Conservation (phyloP, 2,329 filamentous ascomycete genomes). For the Colletotrichum sp. region DNA sequence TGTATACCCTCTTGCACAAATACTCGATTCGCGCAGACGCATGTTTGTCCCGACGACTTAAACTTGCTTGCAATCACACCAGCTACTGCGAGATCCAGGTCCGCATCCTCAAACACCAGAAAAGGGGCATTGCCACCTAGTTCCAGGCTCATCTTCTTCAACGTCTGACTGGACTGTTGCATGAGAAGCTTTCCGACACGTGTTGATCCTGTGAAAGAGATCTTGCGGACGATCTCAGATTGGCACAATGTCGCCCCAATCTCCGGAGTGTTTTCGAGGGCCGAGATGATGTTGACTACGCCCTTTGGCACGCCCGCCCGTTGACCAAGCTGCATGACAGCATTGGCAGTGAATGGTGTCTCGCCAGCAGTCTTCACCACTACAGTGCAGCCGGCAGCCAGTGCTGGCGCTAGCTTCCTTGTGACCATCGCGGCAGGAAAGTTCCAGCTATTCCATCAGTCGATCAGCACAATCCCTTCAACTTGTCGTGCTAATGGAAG, state of each 20-base stretch:
- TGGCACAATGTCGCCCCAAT: constrained; percentile 81
- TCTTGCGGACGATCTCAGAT: constrained; percentile 79
- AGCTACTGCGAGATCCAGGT: constrained; percentile 82
- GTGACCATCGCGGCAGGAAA: constrained; percentile 82
- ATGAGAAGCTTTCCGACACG: constrained; percentile 77
- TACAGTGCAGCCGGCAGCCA: constrained; percentile 95
- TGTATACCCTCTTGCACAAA: constrained; percentile 82
- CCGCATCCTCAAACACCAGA: constrained; percentile 95
- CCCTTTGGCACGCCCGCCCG: constrained; percentile 89
- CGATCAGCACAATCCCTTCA: not conserved
- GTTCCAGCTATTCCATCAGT: constrained; percentile 70
- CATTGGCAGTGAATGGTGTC: constrained; percentile 90
- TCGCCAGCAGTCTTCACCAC: constrained; percentile 91
- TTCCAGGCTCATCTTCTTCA: constrained; percentile 87
- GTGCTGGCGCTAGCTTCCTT: constrained; percentile 72
- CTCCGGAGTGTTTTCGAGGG: constrained; percentile 77
- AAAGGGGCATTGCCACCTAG: constrained; percentile 95
- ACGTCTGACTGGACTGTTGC: constrained; percentile 83
- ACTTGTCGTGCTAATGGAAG: not conserved
- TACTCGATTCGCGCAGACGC: constrained; percentile 86
- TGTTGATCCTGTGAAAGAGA: constrained; percentile 91
- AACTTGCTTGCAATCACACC: constrained; percentile 91
- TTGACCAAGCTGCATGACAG: constrained; percentile 83
- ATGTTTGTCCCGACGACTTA: constrained; percentile 93
- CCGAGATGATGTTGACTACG: constrained; percentile 88